Evolutionary conservation across 2,329 filamentous ascomycete genomes (phyloP).

Genomic region (Paramyrothecium roridum): DNA sequence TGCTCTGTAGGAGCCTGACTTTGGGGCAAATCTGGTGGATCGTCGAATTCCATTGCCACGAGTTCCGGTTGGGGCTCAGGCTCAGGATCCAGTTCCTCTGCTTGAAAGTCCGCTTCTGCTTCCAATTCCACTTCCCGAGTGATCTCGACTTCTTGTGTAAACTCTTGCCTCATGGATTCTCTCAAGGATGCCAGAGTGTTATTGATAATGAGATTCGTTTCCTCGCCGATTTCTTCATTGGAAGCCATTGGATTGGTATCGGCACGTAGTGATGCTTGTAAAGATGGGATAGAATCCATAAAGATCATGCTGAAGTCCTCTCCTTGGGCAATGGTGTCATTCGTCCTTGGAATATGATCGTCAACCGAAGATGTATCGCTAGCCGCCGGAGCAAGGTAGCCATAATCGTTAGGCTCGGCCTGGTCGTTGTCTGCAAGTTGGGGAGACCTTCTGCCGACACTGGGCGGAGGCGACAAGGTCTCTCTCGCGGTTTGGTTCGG

Average conservation of each 20-base stretch:
- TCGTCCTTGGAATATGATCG: slow-evolving; percentile 21
- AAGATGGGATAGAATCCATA: slow-evolving; percentile 50
- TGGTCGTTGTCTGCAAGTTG: slow-evolving; percentile 3
- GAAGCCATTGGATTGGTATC: slow-evolving; percentile 27
- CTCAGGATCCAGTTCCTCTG: neutral
- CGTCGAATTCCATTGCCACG: too few species aligned
- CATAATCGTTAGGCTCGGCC: slow-evolving; percentile 16
- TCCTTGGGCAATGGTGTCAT: slow-evolving; percentile 43
- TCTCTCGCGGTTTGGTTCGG: neutral
- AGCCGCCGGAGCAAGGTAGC: slow-evolving; percentile 20
- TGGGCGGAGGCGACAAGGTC: too few species aligned
- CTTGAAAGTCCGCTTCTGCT: neutral
- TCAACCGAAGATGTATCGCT: slow-evolving; percentile 31
- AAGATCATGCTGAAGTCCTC: slow-evolving; percentile 61
- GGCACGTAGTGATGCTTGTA: slow-evolving; percentile 36
- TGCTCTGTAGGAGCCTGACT: too few species aligned
- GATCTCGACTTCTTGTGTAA: slow-evolving; percentile 10
- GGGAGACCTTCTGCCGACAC: neutral
- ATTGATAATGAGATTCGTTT: slow-evolving; percentile 55
- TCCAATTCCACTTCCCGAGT: neutral
- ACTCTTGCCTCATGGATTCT: slow-evolving; percentile 41
- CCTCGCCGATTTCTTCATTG: slow-evolving; percentile 49
- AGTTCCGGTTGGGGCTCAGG: neutral
- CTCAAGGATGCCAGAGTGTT: slow-evolving; percentile 50
- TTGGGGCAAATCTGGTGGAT: too few species aligned